phyloP scores from a whole-genome alignment of 2,329 filamentous ascomycete genomes.

The Coniochaeta sp. region DNA sequence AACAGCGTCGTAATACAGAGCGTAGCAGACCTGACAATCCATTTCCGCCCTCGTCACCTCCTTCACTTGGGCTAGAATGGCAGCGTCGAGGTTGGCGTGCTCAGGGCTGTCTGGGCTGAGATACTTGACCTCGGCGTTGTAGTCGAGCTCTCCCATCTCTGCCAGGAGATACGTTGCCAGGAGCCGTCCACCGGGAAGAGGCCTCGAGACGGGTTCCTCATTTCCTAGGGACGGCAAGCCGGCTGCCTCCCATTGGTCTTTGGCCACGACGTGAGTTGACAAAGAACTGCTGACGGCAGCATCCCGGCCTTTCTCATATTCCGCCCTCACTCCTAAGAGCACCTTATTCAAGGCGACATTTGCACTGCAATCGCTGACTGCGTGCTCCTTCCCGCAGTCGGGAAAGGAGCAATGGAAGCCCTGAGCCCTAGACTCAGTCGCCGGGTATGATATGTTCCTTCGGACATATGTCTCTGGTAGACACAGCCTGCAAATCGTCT shows the following conservation, averaged over 20 bases:
- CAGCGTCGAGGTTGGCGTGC: slow-evolving; percentile 17
- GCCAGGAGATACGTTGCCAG: slow-evolving; percentile 61
- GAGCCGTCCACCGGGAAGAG: slow-evolving; percentile 51
- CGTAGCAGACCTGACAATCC: slow-evolving; percentile 86
- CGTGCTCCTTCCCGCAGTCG: slow-evolving; percentile 64
- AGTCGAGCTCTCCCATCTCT: slow-evolving; percentile 50
- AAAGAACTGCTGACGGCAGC: slow-evolving; percentile 24
- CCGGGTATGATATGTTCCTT: slow-evolving; percentile 70
- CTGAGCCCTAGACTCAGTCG: slow-evolving; percentile 54
- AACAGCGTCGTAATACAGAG: slow-evolving; percentile 70
- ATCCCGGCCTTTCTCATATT: slow-evolving; percentile 35
- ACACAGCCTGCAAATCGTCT: slow-evolving; percentile 68
- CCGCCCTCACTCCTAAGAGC: slow-evolving; percentile 50
- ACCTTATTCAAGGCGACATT: slow-evolving; percentile 73
- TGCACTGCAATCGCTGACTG: slow-evolving; percentile 65
- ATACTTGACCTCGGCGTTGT: slow-evolving; percentile 49
- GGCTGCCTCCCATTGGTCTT: slow-evolving; percentile 31
- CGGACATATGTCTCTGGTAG: slow-evolving; percentile 60
- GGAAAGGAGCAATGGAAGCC: slow-evolving; percentile 69
- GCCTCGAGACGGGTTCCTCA: slow-evolving; percentile 20
- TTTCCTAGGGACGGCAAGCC: slow-evolving; percentile 32
- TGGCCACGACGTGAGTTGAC: slow-evolving; percentile 28
- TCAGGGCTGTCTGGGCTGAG: slow-evolving; percentile 19
- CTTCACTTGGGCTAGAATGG: slow-evolving; percentile 50
- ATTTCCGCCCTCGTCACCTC: slow-evolving; percentile 60